phyloP scores from a whole-genome alignment of 352 stramenopile genomes.

The Pythium aristosporum region DNA sequence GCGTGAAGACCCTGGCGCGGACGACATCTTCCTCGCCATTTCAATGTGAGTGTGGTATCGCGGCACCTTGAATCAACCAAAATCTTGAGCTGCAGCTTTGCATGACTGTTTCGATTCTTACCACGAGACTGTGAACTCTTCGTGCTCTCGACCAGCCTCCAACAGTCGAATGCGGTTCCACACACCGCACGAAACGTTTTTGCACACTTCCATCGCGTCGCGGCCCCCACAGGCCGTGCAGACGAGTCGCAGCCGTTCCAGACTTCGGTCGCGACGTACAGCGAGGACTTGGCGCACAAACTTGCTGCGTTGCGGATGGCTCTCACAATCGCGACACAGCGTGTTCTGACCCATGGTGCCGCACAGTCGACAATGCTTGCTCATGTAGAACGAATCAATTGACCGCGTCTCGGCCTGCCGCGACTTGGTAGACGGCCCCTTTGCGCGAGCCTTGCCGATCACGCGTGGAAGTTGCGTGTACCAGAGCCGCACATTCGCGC shows the following conservation, averaged over 20 bases:
- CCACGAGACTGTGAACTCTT: conserved; percentile 15
- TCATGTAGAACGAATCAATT: conserved; percentile 86
- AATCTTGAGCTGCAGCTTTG: not conserved
- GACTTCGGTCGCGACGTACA: conserved; percentile 39
- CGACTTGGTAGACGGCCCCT: conserved; percentile 6
- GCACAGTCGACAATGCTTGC: conserved; percentile 78
- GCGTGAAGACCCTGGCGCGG: not conserved
- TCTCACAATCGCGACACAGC: conserved; percentile 53
- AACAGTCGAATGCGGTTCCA: conserved; percentile 62
- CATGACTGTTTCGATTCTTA: not conserved
- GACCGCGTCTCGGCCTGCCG: conserved; percentile 33
- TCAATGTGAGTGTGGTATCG: conserved; percentile 6
- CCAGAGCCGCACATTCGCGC: conserved; percentile 76
- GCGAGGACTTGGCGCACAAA: conserved; percentile 53
- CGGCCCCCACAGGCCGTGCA: conserved; percentile 58
- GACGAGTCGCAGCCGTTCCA: conserved; percentile 36
- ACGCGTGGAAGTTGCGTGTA: conserved; percentile 60
- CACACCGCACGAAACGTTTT: conserved; percentile 57
- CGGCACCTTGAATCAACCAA: not conserved
- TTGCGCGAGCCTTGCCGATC: conserved; percentile 51
- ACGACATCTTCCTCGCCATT: conserved; percentile 5
- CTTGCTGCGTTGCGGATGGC: conserved; percentile 63
- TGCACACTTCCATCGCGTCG: conserved; percentile 42
- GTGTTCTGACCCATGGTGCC: conserved; percentile 51
- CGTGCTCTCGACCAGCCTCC: conserved; percentile 5